Base-by-base conservation (phyloP, 805 yeast genomes). In the Lipomyces kockii region DNA sequence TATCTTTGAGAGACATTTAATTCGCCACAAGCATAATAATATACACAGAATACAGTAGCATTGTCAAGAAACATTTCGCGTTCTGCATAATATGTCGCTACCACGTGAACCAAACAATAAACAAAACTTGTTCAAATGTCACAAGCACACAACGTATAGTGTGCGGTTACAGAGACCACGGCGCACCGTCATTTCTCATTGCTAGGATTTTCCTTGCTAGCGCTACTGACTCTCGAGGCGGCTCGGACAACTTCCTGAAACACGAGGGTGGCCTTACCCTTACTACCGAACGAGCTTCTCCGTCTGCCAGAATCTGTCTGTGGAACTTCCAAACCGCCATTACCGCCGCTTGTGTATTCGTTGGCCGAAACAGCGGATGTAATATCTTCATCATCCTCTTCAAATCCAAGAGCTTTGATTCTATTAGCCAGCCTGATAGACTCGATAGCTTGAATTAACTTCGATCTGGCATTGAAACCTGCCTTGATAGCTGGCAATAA, bases 401-500 rank as follows among this genome's bases (percentile, higher is more conserved):
- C 90, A 72, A 87, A 74, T 65, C 83, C 87, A 76, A 94, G 84
- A 72, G 88, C 87, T 74, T 85, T 82, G 77, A 94, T 87, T 77
- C 90, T 85, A 78, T 92, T 92, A 74, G 89, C 87, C 79, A 94
- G 85, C 73, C 87, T 87, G 62, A 94, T 93, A 75, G 91, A 82
- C 77, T 92, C 95, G 73, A 91, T 89, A 51, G 95, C 98, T 73
- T 89, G 90, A 74, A 88, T 87, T 81, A 95, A 88, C 78, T 90
- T 92, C 74, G 85, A 83, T 76, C 90, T 91, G 39, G 97, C 96
- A 76, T 89, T 87, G 83, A 92, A 90, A 56, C 91, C 91, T 75
- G 87, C 87, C 80, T 87, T 86, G 79, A 94, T 88, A 76, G 83
- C 84, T 29, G 97, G 97, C 78, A 92, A 84, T 80, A 94, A 85